Evolutionary conservation across 2,329 filamentous ascomycete species (phyloP).

Genomic region (Neophaeococcomyces mojaviensis): DNA sequence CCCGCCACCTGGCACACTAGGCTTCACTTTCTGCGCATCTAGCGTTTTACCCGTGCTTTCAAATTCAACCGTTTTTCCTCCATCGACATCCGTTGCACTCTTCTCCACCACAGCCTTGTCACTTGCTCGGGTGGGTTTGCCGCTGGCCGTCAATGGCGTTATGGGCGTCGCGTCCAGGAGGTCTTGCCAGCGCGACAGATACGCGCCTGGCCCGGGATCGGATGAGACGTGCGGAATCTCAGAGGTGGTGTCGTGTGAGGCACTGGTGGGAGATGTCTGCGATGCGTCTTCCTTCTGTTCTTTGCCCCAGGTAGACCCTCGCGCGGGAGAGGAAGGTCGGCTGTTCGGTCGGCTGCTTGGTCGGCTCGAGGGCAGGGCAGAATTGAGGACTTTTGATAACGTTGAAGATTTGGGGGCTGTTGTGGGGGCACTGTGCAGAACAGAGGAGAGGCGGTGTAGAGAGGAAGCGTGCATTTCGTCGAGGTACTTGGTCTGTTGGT

Average conservation of each 20-base stretch:
- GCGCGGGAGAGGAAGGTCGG: conserved; percentile 13
- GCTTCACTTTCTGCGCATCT: conserved; percentile 14
- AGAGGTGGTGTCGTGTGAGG: background rate
- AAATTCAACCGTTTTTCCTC: conserved; percentile 34
- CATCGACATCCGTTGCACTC: conserved; percentile 23
- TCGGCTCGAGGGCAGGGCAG: conserved; percentile 8
- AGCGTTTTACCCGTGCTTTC: conserved; percentile 26
- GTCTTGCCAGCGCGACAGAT: conserved; percentile 64
- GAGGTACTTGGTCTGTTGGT: conserved; percentile 57
- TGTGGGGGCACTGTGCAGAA: conserved; percentile 40
- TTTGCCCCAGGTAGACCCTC: background rate
- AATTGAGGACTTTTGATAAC: conserved; percentile 18
- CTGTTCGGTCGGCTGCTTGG: conserved; percentile 9
- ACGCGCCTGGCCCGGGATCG: conserved; percentile 61
- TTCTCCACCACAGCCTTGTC: conserved; percentile 35
- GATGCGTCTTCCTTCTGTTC: background rate
- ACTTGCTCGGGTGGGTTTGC: conserved; percentile 47
- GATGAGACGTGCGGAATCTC: conserved; percentile 16
- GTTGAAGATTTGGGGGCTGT: conserved; percentile 18
- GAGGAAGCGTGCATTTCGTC: conserved; percentile 48
- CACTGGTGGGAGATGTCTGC: conserved; percentile 2
- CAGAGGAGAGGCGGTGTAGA: conserved; percentile 45
- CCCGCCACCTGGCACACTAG: background rate
- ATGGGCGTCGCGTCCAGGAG: conserved; percentile 63
- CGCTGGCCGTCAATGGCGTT: conserved; percentile 50